Conservation (phyloP, 148 eudicot species). For the Spergularia marina region DNA sequence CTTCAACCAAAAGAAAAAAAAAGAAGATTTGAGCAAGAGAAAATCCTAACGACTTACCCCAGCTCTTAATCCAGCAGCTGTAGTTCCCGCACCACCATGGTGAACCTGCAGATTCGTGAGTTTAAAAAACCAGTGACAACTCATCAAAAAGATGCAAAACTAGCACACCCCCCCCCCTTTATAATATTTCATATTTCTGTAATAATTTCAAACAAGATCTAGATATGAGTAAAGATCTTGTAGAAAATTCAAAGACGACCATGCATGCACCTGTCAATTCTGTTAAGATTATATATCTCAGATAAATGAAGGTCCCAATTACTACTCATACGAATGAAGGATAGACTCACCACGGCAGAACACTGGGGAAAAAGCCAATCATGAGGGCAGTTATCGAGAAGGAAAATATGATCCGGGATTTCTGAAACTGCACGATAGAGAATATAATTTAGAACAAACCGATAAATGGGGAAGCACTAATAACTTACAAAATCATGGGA, state of each 20-base stretch:
- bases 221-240: no score
- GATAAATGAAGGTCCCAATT: neutral
- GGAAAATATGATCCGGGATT: constrained; percentile 58
- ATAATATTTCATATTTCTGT: no score
- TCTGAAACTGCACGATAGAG: constrained; percentile 48
- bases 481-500: neutral
- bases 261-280: no score
- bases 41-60: constrained; percentile 51
- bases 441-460: constrained; percentile 10
- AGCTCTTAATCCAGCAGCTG: constrained; percentile 90
- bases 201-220: no score
- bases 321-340: neutral
- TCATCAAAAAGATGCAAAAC: neutral
- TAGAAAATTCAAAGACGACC: no score
- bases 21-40: neutral
- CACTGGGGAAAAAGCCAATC: constrained; percentile 94
- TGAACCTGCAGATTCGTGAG: constrained; percentile 49
- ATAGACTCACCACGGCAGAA: constrained; percentile 68
- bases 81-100: constrained; percentile 99
- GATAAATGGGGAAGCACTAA: neutral
- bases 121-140: neutral
- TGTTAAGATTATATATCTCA: neutral
- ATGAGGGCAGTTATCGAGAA: constrained; percentile 76
- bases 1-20: neutral
- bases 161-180: no score